Conservation (phyloP, 106 monocot species). For the Xerophyta viscosa region DNA sequence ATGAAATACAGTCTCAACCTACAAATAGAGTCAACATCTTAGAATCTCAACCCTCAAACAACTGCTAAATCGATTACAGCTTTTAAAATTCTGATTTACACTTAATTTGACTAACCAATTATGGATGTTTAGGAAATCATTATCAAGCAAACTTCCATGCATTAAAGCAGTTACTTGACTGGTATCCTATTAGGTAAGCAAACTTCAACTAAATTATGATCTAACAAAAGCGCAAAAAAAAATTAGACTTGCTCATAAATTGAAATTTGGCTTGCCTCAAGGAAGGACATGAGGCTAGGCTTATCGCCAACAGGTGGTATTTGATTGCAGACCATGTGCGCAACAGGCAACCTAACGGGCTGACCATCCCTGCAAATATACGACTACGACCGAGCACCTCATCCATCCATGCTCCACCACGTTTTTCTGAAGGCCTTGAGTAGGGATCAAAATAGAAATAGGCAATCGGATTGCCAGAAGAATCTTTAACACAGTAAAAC, state of each 20-base stretch:
- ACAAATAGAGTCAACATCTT: slow-evolving; percentile 1
- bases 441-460: slow-evolving; percentile 99
- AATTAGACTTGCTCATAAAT: neutral
- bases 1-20: slow-evolving; percentile 99
- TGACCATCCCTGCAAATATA: slow-evolving; percentile 69
- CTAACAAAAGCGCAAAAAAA: neutral
- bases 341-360: slow-evolving; percentile 74
- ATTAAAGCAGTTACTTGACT: too few relatives aligned
- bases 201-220: neutral
- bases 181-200: too few relatives aligned
- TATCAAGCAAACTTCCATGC: too few relatives aligned
- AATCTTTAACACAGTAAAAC: slow-evolving; percentile 94
- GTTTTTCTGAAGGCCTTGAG: slow-evolving; percentile 96
- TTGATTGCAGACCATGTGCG: slow-evolving; percentile 98
- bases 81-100: too few relatives aligned
- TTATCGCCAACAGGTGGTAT: slow-evolving; percentile 91
- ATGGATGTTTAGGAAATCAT: too few relatives aligned
- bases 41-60: neutral
- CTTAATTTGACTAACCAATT: too few relatives aligned
- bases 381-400: slow-evolving; percentile 88
- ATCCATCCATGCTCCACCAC: slow-evolving; percentile 99
- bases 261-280: slow-evolving; percentile 47
- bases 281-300: slow-evolving; percentile 98
- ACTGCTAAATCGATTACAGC: too few relatives aligned
- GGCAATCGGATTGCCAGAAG: slow-evolving; percentile 67